These are phyloP conservation scores for Yamadazyma ubonensis DNA, from an alignment of 805 yeast species.

Conservation along the genomic window DNA sequence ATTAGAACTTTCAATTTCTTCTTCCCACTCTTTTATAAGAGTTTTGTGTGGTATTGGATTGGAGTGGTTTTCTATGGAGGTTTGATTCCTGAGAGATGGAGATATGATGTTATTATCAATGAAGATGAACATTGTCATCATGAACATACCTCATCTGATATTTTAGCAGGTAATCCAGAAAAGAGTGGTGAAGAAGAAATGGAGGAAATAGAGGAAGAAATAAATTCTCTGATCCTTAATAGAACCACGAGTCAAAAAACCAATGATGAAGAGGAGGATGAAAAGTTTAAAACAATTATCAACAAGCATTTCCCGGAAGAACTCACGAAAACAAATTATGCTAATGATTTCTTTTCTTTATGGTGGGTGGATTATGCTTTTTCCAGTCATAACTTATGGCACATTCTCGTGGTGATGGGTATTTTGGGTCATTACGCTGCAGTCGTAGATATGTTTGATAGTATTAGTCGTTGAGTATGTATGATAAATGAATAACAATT, in stretches of 20 bases:
- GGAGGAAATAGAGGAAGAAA: constrained; percentile 25
- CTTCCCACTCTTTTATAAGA: constrained; percentile 64
- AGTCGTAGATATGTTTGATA: constrained; percentile 65
- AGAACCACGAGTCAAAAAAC: constrained; percentile 4
- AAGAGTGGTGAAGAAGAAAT: constrained; percentile 40
- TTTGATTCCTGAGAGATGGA: constrained; percentile 84
- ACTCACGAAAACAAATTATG: constrained; percentile 34
- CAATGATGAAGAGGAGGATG: constrained; percentile 15
- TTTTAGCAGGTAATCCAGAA: constrained; percentile 33
- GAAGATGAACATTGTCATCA: constrained; percentile 31
- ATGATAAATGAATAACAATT: neutral
- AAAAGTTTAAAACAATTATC: constrained; percentile 29
- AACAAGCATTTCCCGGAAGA: constrained; percentile 36
- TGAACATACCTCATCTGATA: constrained; percentile 28
- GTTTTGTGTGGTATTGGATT: constrained; percentile 68
- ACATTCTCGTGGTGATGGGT: constrained; percentile 83
- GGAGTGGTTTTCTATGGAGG: constrained; percentile 90
- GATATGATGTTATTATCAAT: constrained; percentile 64
- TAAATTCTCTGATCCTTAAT: constrained; percentile 11
- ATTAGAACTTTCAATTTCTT: constrained; percentile 52
- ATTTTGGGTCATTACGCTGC: constrained; percentile 87
- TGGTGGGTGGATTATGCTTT: constrained; percentile 85
- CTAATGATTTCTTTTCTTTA: constrained; percentile 48
- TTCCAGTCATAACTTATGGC: constrained; percentile 92
- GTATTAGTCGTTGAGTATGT: constrained; percentile 16